Evolutionary conservation across 1,284 basidiomycete species (phyloP), one percentile per base, ranked within the genome.

Genomic region (Cutaneotrichosporon cavernicola): DNA sequence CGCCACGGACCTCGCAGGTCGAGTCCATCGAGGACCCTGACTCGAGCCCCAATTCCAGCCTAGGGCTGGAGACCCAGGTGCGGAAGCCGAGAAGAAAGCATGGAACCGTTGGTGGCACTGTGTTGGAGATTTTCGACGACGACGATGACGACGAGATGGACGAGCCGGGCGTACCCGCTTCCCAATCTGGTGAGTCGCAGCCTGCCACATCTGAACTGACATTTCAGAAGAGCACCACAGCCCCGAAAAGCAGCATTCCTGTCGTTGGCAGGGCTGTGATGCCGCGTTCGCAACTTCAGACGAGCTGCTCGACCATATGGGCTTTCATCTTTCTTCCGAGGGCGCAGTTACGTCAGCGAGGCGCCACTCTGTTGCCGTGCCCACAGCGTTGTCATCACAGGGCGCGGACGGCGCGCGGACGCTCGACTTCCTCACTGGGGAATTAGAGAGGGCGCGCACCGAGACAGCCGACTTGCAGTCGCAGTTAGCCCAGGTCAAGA

Each of bases 51-150:
- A 18, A 31, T 18, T 64, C 63, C 22, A 58, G 58, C 32, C 58
- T 61, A 16, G 30, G 61, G 13, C 47, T 34, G 1, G 32, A 46
- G 60, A 34, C 58, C 4, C 57, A 57, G 40, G 31, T 50, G 34
- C 4, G 2, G n/a, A 8, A 49, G 59, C 16, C 51, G 18, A 18
- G 31, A 5, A 53, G 16, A 18, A 52, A 51, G 51, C 31, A 58
- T 26, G 46, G 36, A 1, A 52, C 69, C 26, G 62, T 69, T 16
- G 65, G 69, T 36, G 70, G 69, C 6, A 67, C 64, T 32, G 68
- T 68, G 56, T 31, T 56, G 36, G 22, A 40, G 38, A 26, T 56
- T 10, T 43, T 56, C 26, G 55, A 43, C 38, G 55, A 56, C 38
- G 38, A 32, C 51, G 67, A 65, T 16, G 60, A 57, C 7, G 65